Evolutionary conservation across 305 asterid genomes (phyloP), one percentile per base, ranked within the genome.

Genomic region (Fraxinus nigra): DNA sequence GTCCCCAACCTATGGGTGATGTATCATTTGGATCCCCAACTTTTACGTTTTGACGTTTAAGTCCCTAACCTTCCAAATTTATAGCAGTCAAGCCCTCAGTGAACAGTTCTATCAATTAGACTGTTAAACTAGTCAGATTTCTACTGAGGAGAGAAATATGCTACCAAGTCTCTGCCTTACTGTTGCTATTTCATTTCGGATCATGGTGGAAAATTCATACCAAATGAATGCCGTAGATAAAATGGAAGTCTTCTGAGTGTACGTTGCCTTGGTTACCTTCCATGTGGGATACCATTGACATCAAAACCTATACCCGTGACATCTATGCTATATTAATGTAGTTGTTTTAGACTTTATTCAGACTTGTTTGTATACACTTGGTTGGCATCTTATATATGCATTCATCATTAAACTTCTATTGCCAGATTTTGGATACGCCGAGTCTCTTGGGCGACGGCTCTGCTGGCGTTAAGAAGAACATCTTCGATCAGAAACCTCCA

Each of bases 351-450:
- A 59, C 13, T 22, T 59, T 18, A n/a, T 73, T 73, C 77, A 33
- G 28, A 35, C 56, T 18, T 73, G 56, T 54, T 54, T 54, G 26
- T n/a, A n/a, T n/a, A 54, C 65, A 18, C 26, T 18, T n/a, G 26
- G 26, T 18, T 22, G 79, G 32, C 63, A 30, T 63, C 14, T 28
- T 37, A 72, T 77, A 67, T 59, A 9, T 35, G 26, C 40, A 22
- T 24, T 37, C 13, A 33, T 14, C 13, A 59, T 77, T 69, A 4
- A 67, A 46, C 79, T 83, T 81, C 1, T 59, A 63, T 72, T 6
- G 18, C 80, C 93, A 96, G 99, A 93, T 96, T 56, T 81, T 96
- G 93, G 99, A 94, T 73, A 96, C 97, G 4, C 99, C 98, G 0
- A 89, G 92, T 81, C 97, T 96, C 26, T 84, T 94, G 90, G 95